Conservation (phyloP, 1,284 basidiomycete species). For the Leccinum angustisporum region DNA sequence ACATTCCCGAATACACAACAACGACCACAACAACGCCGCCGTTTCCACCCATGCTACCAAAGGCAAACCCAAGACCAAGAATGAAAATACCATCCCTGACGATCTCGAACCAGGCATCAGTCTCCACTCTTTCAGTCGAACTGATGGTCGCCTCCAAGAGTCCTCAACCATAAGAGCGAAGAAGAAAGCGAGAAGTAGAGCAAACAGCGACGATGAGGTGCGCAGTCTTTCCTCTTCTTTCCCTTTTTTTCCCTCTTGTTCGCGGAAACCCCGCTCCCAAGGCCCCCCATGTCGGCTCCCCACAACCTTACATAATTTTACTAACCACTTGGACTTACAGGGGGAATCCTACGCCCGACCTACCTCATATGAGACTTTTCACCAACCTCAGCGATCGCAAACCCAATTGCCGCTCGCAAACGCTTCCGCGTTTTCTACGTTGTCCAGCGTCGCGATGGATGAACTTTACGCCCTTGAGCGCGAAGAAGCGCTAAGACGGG, state of each 20-base stretch:
- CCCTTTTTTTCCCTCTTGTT: background rate
- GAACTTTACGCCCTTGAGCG: conserved; percentile 86
- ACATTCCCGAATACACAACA: conserved; percentile 90
- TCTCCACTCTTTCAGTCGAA: conserved; percentile 28
- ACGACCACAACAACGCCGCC: conserved; percentile 41
- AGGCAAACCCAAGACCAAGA: conserved; percentile 35
- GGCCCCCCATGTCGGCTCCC: conserved; percentile 17
- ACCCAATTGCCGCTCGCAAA: conserved; percentile 35
- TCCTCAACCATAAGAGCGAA: conserved; percentile 39
- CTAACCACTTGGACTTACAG: conserved; percentile 34
- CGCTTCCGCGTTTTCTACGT: conserved; percentile 65
- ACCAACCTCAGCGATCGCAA: conserved; percentile 43
- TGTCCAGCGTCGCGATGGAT: conserved; percentile 82
- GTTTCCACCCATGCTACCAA: conserved; percentile 31
- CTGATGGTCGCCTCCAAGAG: conserved; percentile 26
- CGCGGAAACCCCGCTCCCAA: conserved; percentile 7
- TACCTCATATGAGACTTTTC: conserved; percentile 52
- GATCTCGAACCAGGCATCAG: conserved; percentile 32
- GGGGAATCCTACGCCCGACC: conserved; percentile 69
- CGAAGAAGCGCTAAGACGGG: conserved; percentile 77
- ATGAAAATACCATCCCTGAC: conserved; percentile 38
- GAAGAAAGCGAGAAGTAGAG: conserved; percentile 76
- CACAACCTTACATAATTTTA: conserved; percentile 26
- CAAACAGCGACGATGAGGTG: conserved; percentile 80
- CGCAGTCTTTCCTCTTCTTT: conserved; percentile 24